phyloP scores from a whole-genome alignment of 306 rosid species.

The Oxytropis ochrocephala region DNA sequence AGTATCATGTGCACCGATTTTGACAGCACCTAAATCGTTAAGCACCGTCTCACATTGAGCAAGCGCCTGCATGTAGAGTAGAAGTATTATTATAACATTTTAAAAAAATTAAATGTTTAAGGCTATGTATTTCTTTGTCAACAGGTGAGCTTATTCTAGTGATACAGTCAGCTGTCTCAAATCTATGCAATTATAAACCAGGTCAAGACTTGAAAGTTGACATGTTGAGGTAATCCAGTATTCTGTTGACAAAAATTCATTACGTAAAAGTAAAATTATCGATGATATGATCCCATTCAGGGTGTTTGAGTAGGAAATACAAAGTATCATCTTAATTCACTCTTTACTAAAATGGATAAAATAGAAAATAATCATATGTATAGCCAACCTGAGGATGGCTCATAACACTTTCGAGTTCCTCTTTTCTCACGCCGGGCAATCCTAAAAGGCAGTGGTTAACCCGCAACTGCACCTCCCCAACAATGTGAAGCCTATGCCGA shows the following conservation, averaged over 20 bases:
- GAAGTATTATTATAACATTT: slow-evolving; percentile 16
- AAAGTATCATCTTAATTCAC: not conserved
- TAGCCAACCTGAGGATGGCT: slow-evolving; percentile 85
- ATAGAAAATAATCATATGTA: not conserved
- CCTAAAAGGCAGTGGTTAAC: slow-evolving; percentile 86
- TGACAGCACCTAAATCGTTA: slow-evolving; percentile 43
- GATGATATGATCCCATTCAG: slow-evolving; percentile 6
- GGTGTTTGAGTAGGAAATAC: slow-evolving; percentile 14
- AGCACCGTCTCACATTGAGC: slow-evolving; percentile 63
- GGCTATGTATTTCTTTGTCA: slow-evolving; percentile 1
- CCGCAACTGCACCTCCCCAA: slow-evolving; percentile 72
- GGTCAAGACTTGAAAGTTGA: not conserved
- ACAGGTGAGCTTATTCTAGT: slow-evolving; percentile 4
- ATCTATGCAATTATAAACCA: not conserved
- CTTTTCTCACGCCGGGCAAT: slow-evolving; percentile 62
- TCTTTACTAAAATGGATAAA: not conserved
- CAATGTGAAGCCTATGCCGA: slow-evolving; percentile 83
- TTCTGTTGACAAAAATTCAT: not conserved
- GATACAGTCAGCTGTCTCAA: not conserved
- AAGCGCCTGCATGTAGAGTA: slow-evolving; percentile 58
- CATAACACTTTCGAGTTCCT: slow-evolving; percentile 57
- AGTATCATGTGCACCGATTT: slow-evolving; percentile 56
- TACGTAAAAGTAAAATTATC: not conserved
- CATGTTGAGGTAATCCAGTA: not conserved
- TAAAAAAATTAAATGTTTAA: not conserved